Evolutionary conservation across 257 asterid species (phyloP).

Genomic region (Solanum appendiculatum): DNA sequence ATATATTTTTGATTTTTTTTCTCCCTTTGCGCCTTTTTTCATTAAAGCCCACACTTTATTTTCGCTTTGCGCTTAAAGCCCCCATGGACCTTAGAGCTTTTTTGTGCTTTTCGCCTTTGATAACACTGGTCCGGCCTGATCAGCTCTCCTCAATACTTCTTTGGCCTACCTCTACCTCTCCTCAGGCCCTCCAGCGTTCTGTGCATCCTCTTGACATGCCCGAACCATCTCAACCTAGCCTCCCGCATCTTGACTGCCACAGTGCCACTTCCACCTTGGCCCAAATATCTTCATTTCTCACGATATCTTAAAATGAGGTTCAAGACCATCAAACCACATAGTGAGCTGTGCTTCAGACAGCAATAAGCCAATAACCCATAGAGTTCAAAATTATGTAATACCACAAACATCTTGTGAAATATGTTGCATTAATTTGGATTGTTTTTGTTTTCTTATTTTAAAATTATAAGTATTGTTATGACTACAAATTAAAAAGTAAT

Average conservation of each 20-base stretch:
- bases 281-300: not conserved
- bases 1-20: no score
- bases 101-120: no score
- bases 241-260: not conserved
- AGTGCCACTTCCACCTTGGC: not conserved
- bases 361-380: not conserved
- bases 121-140: not conserved
- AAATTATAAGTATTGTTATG: not conserved
- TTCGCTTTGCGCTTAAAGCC: no score
- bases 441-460: not conserved
- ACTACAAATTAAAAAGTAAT: not conserved
- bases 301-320: not conserved
- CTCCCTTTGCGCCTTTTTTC: no score
- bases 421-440: not conserved
- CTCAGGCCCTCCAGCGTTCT: not conserved
- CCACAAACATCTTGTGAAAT: not conserved
- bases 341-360: not conserved
- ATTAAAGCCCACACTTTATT: no score
- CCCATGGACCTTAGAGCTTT: no score
- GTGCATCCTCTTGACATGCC: not conserved
- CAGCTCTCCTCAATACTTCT: not conserved
- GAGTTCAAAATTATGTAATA: not conserved
- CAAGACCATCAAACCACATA: not conserved
- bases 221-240: not conserved
- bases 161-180: not conserved